Conservation (phyloP, 1,139 yeast genomes). For the Hansenula sp. region DNA sequence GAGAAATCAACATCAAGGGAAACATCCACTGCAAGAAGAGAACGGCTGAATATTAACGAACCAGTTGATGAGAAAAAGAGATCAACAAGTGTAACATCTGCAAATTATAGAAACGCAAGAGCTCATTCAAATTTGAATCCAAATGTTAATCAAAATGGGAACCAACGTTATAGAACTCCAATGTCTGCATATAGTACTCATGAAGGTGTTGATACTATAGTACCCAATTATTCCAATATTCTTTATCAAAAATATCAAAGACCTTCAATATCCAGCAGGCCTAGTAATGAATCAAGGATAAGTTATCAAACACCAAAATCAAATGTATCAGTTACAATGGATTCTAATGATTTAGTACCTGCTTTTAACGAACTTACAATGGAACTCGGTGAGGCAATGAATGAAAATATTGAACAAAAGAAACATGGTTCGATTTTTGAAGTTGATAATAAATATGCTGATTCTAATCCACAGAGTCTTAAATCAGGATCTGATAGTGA, state of each 20-base stretch:
- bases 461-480: not conserved
- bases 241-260: constrained; percentile 14
- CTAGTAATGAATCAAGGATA: not conserved
- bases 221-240: constrained; percentile 12
- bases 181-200: constrained; percentile 16
- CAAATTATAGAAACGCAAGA: not conserved
- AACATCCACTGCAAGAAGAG: not conserved
- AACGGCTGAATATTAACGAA: not conserved
- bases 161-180: constrained; percentile 12
- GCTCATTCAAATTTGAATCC: constrained; percentile 1
- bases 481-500: no score
- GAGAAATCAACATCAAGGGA: constrained; percentile 1
- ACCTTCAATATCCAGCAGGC: not conserved
- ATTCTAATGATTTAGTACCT: constrained; percentile 13
- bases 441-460: constrained; percentile 3
- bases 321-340: constrained; percentile 12
- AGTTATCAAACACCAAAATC: constrained; percentile 3
- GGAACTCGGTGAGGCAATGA: constrained; percentile 13
- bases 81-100: not conserved
- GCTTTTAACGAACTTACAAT: constrained; percentile 19
- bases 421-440: not conserved
- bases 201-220: constrained; percentile 12
- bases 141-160: not conserved
- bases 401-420: not conserved
- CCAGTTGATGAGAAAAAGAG: not conserved